Evolutionary conservation across 176 grass and related monocot species (phyloP).

Genomic region (Dendrocalamus sinicus): DNA sequence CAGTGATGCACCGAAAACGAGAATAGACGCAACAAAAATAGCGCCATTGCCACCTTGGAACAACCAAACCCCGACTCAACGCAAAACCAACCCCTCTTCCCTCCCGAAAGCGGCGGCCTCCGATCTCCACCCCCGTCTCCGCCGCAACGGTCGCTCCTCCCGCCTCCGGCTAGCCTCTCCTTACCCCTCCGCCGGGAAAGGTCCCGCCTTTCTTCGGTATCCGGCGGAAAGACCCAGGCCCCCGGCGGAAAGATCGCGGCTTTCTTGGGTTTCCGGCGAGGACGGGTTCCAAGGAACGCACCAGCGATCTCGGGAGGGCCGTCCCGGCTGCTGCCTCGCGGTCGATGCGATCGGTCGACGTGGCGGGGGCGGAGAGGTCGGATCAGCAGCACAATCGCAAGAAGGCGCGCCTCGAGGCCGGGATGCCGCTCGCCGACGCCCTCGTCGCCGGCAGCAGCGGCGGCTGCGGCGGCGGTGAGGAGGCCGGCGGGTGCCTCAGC

Average conservation of each 20-base stretch:
- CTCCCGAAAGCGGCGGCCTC: conserved; percentile 30
- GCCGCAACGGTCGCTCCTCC: not conserved
- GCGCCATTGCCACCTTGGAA: too few species aligned
- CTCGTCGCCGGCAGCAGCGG: conserved; percentile 35
- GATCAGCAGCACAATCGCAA: conserved; percentile 60
- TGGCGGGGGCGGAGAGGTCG: conserved; percentile 53
- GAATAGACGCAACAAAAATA: too few species aligned
- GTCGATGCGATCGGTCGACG: conserved; percentile 77
- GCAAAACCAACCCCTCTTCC: conserved; percentile 1
- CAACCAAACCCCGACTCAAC: too few species aligned
- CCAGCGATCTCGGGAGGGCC: conserved; percentile 6
- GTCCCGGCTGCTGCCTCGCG: conserved; percentile 37
- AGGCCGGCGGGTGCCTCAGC: not conserved
- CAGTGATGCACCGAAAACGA: too few species aligned
- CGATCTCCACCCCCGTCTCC: conserved; percentile 25
- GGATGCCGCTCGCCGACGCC: conserved; percentile 65
- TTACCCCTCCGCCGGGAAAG: not conserved
- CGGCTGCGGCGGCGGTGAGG: conserved; percentile 17
- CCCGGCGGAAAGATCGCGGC: conserved; percentile 28
- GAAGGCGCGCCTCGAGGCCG: conserved; percentile 55
- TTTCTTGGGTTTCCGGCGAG: conserved; percentile 10
- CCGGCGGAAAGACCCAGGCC: not conserved
- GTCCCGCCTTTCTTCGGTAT: conserved; percentile 17
- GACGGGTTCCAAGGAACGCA: conserved; percentile 2
- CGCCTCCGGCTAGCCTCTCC: not conserved